Base-by-base conservation (phyloP, 345 rosid species). In the Mallotus nudiflorus region DNA sequence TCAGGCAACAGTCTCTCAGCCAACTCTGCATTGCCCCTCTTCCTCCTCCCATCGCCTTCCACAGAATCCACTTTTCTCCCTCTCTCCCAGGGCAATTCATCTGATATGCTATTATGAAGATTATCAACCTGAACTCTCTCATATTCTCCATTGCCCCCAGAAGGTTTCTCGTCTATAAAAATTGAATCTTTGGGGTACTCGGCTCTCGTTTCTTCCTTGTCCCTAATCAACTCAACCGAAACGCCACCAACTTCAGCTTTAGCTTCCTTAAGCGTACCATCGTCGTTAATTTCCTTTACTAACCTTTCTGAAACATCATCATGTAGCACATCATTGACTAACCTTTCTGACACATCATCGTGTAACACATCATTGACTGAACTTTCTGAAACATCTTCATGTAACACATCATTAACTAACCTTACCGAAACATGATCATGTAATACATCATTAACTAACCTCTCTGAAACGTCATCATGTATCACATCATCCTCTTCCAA, bases 1-100 rank as follows among this genome's bases (percentile, higher is more conserved):
- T 83, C 94, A 1, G 98, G 97, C 62, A 91, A 58, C 22, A 66
- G 65, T 37, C 68, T 82, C 85, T 88, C 91, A 0, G 89, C 94
- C 74, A 80, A 73, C 65, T 79, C 74, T 0, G 90, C 76, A 54
- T 83, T 82, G 67, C 86, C 85, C 73, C 68, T 73, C 81, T 68
- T 81, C 83, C 72, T 72, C 53, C 65, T 61, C 73, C 77, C 71
- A 64, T 60, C 74, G 9, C 49, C 76, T 59, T 49, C 71, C 33
- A 22, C 58, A 39, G 53, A 9, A 39, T 59, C 73, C 77, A 48
- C 14, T 58, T 52, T 73, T 15, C 64, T 77, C 64, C 39, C 80
- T 20, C 48, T 73, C 59, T 67, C 62, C 88, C 82, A 71, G 10
- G 82, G 85, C 64, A 70, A 60, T 73, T 66, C 64, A 73, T 24